Evolutionary conservation across 1,139 yeast genomes (phyloP).

Genomic region (Candida sojae): DNA sequence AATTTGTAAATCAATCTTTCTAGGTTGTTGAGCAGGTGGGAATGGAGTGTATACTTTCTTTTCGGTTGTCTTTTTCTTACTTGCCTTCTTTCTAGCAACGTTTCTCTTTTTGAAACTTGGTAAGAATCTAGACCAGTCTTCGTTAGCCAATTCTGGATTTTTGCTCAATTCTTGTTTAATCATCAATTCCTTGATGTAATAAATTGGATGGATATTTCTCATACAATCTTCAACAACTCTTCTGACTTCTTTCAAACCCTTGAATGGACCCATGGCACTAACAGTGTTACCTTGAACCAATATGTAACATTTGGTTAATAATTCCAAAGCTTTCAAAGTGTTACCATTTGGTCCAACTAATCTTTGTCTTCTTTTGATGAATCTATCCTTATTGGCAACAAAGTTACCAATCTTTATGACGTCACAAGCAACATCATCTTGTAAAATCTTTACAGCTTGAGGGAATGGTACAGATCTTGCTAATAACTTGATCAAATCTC

Average conservation of each 20-base stretch:
- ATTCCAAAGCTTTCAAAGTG: conserved; percentile 91
- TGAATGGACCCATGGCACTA: conserved; percentile 94
- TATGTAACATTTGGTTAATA: conserved; percentile 89
- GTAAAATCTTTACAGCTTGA: conserved; percentile 88
- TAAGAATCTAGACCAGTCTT: conserved; percentile 95
- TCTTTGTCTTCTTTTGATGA: conserved; percentile 93
- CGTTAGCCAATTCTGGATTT: conserved; percentile 92
- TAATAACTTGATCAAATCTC: conserved; percentile 88
- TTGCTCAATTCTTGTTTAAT: conserved; percentile 92
- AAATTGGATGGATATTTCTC: conserved; percentile 94
- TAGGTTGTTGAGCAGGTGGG: conserved; percentile 97
- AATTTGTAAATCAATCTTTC: conserved; percentile 95
- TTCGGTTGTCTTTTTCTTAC: conserved; percentile 59
- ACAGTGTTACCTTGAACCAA: conserved; percentile 98
- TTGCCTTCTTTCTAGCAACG: conserved; percentile 93
- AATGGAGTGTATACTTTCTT: conserved; percentile 96
- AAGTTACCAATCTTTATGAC: conserved; percentile 92
- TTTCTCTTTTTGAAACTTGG: conserved; percentile 98
- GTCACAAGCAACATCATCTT: conserved; percentile 94
- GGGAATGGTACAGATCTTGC: conserved; percentile 98
- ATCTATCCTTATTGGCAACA: conserved; percentile 88
- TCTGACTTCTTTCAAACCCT: conserved; percentile 89
- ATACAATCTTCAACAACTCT: conserved; percentile 97
- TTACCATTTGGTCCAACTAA: conserved; percentile 97
- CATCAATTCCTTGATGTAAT: conserved; percentile 96